These are phyloP conservation scores for Neurospora africana DNA, from an alignment of 495 filamentous ascomycete genomes.

Conservation along the genomic window DNA sequence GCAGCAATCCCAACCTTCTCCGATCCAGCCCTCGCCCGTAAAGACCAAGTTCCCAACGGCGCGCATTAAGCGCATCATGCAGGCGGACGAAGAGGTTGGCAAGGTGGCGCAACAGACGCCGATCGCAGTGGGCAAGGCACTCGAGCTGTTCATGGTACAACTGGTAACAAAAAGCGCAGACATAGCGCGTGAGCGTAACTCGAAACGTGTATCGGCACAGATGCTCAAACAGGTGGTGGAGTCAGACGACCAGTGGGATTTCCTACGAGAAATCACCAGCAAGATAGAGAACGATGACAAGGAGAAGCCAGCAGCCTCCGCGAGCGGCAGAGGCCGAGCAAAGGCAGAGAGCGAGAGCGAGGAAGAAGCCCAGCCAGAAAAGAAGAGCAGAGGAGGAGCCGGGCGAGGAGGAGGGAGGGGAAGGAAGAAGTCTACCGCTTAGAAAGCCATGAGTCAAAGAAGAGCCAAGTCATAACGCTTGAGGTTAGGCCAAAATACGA, in stretches of 20 bases:
- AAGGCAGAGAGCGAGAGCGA: conserved; percentile 37
- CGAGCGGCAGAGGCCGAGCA: conserved; percentile 4
- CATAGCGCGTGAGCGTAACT: conserved; percentile 68
- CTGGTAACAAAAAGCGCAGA: conserved; percentile 79
- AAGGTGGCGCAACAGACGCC: conserved; percentile 97
- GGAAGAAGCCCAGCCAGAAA: conserved; percentile 28
- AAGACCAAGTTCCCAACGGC: conserved; percentile 96
- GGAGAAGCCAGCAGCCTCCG: conserved; percentile 12
- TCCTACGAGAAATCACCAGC: conserved; percentile 79
- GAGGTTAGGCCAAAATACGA: neutral
- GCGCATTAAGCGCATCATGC: conserved; percentile 98
- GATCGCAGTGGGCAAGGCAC: conserved; percentile 86
- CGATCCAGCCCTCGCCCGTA: conserved; percentile 54
- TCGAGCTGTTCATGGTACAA: conserved; percentile 95
- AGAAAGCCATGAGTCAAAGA: neutral
- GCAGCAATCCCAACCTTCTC: conserved; percentile 8
- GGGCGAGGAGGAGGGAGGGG: conserved; percentile 22
- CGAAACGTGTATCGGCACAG: conserved; percentile 77
- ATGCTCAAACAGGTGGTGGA: conserved; percentile 86
- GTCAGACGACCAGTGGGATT: conserved; percentile 84
- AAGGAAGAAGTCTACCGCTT: neutral
- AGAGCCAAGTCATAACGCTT: neutral
- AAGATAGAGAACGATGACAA: conserved; percentile 65
- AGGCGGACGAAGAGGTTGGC: conserved; percentile 96
- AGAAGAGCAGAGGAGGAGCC: conserved; percentile 31